Base-by-base conservation (phyloP, 2,329 filamentous ascomycete species). In the Fusarium sacchari region DNA sequence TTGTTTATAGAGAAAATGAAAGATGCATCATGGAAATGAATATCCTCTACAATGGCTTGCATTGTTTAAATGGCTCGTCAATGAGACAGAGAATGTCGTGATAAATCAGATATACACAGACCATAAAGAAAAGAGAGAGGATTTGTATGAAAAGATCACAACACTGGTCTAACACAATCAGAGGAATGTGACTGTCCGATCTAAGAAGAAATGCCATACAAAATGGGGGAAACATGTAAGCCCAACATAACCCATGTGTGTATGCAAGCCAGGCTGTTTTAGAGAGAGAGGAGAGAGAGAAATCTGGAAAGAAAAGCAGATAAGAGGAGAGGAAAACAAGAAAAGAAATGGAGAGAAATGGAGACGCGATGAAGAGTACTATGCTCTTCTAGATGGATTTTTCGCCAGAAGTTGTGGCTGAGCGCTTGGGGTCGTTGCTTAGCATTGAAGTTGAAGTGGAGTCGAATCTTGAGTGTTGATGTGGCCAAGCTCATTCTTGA, bases 401-500 rank as follows among this genome's bases (percentile, higher is more conserved):
- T 59, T 61, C 37, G 26, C 26, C 46, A 34, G 15, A 5, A 30
- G 22, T 43, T 58, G 34, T 60, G 32, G 43, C 20, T n/a, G 7
- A 17, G 18, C 34, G 24, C 22, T 30, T n/a, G 22, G 15, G 52
- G 30, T 52, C 20, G 42, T 61, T 61, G 58, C 58, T 59, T 56
- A n/a, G 44, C 22, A 34, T 40, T 52, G 47, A 34, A 55, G 28
- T 49, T 34, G 34, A 50, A 61, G 36, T 53, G 28, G 28, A 37
- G 32, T 57, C 24, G 39, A 55, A 60, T 26, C 39, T 50, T 49
- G 7, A 13, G 52, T 49, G 52, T 37, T 22, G 56, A 30, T 40
- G 24, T 37, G 37, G 20, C 46, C 32, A 39, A 22, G 17, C 24
- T 72, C 50, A 67, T 36, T 64, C 64, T 22, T 76, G 67, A 65